Evolutionary conservation across 306 rosid species (phyloP).

Genomic region (Lathyrus tuberosus): DNA sequence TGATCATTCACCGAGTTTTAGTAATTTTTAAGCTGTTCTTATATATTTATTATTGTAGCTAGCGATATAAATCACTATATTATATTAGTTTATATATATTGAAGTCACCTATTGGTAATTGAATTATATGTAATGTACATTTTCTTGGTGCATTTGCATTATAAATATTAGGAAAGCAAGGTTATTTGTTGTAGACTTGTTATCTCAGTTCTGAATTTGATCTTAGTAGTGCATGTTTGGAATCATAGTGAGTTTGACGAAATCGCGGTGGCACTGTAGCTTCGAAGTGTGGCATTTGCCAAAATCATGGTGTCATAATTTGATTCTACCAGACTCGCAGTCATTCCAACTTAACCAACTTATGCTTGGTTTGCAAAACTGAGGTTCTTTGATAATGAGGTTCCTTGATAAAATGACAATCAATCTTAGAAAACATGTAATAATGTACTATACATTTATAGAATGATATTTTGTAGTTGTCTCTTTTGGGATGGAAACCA

Average conservation of each 20-base stretch:
- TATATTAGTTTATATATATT: no score
- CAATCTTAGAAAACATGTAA: no score
- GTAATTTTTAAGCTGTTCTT: no score
- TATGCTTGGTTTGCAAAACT: constrained; percentile 25
- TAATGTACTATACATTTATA: no score
- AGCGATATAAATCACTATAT: background rate
- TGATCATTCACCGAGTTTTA: no score
- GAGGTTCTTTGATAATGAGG: background rate
- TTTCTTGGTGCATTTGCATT: background rate
- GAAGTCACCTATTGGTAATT: no score
- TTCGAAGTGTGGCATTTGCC: no score
- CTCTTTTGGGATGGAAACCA: no score
- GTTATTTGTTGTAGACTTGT: background rate
- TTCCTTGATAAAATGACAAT: no score
- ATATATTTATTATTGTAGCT: background rate
- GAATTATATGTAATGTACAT: no score
- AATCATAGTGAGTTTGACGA: background rate
- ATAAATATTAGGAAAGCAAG: background rate
- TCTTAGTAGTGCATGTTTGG: background rate
- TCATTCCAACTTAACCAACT: background rate
- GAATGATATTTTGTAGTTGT: no score
- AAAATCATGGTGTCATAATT: background rate
- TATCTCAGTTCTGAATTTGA: background rate
- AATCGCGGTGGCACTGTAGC: background rate
- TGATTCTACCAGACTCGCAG: background rate